Evolutionary conservation across 2,329 filamentous ascomycete species (phyloP).

Genomic region (Cladorrhinum sp.): DNA sequence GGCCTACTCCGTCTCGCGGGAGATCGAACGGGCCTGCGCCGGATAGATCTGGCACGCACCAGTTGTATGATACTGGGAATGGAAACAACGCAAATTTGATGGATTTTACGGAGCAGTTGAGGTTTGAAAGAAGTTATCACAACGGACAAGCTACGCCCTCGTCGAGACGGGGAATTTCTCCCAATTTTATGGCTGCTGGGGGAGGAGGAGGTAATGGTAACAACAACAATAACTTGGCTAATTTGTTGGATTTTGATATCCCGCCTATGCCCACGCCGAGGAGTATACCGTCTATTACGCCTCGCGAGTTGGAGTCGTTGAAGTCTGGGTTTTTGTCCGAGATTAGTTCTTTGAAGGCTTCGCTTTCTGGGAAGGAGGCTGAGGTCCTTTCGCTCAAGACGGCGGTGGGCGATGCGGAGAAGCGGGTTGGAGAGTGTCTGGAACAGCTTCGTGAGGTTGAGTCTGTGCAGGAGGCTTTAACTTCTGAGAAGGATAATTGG

Average conservation of each 20-base stretch:
- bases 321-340: constrained; percentile 90
- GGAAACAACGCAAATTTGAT: constrained; percentile 61
- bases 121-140: constrained; percentile 32
- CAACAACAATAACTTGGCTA: constrained; percentile 49
- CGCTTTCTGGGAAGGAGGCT: constrained; percentile 87
- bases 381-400: constrained; percentile 85
- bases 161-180: constrained; percentile 29
- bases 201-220: background rate
- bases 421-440: constrained; percentile 80
- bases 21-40: constrained; percentile 31
- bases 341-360: constrained; percentile 90
- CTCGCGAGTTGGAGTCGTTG: constrained; percentile 85
- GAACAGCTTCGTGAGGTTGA: constrained; percentile 80
- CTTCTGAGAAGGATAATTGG: constrained; percentile 76
- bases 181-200: constrained; percentile 40
- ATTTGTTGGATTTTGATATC: constrained; percentile 85
- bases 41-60: constrained; percentile 36
- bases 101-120: constrained; percentile 79
- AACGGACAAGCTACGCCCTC: background rate
- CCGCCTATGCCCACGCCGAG: constrained; percentile 91
- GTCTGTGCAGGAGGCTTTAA: constrained; percentile 65
- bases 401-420: constrained; percentile 85
- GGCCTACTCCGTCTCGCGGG: no score
- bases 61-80: constrained; percentile 38
- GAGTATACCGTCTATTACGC: constrained; percentile 85